Base-by-base conservation (phyloP, 805 yeast genomes). In the Suhomyces pyralidae region DNA sequence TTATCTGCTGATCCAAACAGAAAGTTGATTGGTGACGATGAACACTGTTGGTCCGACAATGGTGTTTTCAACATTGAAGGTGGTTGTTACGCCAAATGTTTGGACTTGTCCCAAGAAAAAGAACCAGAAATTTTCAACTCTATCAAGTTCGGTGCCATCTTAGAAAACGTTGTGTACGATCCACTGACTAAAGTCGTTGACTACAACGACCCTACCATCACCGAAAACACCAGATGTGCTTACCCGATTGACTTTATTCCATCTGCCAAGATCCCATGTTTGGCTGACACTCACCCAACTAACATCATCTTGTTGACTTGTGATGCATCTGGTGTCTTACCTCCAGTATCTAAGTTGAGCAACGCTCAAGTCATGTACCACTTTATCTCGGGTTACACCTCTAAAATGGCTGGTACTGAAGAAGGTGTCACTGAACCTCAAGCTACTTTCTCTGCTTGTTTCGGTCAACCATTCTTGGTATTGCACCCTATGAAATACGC, bases 41-140 rank as follows among this genome's bases (percentile, higher is more conserved):
- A 93, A 79, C 99, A 93, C 80, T 93, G 98, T 80, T 93, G 99
- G 99, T 89, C 97, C 17, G 96, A 93, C 74, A 80, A 88, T 62
- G 99, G 99, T 78, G 97, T 93, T 55, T 93, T 93, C 86, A 94
- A 94, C 83, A 92, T 93, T 66, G 99, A 93, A 80, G 99, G 99
- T 74, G 99, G 99, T 61, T 93, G 99, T 81, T 93, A 93, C 80
- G 98, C 98, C 66, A 93, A 93, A 78, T 92, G 97, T 79, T 80
- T 93, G 60, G 97, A 90, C 66, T 81, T 93, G 60, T 78, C 90
- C 49, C 86, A 80, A 59, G 97, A 90, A 76, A 93, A 88, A 77
- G 99, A 93, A 80, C 99, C 99, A 49, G 99, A 93, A 78, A 93
- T 93, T 71, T 94, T 85, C 82, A 84, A 90, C 73, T 96, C 98